Evolutionary conservation across 371 early-diverging fungal species (phyloP).

Genomic region (Mortierella sp.): DNA sequence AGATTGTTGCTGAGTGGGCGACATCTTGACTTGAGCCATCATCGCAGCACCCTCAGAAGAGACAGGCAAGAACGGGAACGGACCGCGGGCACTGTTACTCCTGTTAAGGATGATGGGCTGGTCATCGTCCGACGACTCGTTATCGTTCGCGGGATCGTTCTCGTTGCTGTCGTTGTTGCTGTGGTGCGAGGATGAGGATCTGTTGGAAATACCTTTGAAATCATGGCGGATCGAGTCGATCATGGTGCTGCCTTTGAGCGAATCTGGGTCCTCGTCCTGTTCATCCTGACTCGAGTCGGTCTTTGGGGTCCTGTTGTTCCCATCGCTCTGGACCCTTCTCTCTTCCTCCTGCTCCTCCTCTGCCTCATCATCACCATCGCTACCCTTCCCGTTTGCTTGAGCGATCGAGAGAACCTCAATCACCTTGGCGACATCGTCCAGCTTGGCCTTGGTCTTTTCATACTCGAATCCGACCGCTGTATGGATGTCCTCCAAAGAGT

Average conservation of each 20-base stretch:
- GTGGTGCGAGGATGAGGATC: background rate
- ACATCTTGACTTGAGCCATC: background rate
- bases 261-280: constrained; percentile 8
- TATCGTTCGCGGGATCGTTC: background rate
- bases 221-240: constrained; percentile 10
- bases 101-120: constrained; percentile 37
- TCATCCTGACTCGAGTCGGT: background rate
- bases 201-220: background rate
- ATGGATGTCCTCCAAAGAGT: constrained; percentile 5
- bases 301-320: too few species aligned
- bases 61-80: background rate
- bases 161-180: background rate
- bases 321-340: too few species aligned
- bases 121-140: constrained; percentile 29
- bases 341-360: too few species aligned
- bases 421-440: constrained; percentile 26
- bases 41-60: constrained; percentile 13
- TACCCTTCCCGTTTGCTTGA: background rate
- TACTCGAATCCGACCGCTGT: background rate
- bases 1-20: background rate
- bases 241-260: background rate
- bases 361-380: constrained; percentile 4
- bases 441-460: background rate
- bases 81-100: constrained; percentile 5
- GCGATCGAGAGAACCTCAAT: constrained; percentile 22